phyloP scores from a whole-genome alignment of 495 filamentous ascomycete species.

The Aspergillus heteromorphus region DNA sequence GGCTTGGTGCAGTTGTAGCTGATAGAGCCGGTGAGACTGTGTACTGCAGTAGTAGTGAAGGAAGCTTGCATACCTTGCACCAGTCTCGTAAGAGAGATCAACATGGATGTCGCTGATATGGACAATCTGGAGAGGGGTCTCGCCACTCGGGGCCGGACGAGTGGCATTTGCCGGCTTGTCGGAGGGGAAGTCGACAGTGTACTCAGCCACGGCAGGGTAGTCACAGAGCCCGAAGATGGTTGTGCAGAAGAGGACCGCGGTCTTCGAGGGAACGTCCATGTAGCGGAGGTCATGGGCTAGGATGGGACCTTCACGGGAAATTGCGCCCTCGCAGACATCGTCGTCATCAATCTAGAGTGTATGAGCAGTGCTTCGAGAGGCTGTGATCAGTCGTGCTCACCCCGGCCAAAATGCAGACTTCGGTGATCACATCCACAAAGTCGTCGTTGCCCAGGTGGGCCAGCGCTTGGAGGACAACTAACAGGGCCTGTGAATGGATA shows the following conservation, averaged over 20 bases:
- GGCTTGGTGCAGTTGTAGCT: conserved; percentile 1
- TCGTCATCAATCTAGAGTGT: background rate
- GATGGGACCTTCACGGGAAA: background rate
- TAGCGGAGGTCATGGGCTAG: background rate
- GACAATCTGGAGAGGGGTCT: background rate
- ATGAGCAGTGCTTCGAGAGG: background rate
- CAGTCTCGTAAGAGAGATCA: background rate
- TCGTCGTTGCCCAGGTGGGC: conserved; percentile 1
- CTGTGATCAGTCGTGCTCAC: background rate
- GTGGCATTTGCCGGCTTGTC: background rate
- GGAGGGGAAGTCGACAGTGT: background rate
- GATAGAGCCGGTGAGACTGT: background rate
- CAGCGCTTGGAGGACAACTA: background rate
- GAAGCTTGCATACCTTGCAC: background rate
- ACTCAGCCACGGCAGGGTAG: background rate
- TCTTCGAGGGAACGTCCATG: background rate
- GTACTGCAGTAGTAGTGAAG: background rate
- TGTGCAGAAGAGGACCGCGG: background rate
- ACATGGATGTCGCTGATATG: conserved; percentile 1
- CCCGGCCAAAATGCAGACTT: background rate
- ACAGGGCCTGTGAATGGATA: background rate
- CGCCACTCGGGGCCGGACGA: background rate
- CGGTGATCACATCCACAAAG: background rate
- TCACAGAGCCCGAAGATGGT: background rate
- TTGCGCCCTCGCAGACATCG: background rate